Conservation (phyloP, 257 asterid genomes). For the Knoxia roxburghii region DNA sequence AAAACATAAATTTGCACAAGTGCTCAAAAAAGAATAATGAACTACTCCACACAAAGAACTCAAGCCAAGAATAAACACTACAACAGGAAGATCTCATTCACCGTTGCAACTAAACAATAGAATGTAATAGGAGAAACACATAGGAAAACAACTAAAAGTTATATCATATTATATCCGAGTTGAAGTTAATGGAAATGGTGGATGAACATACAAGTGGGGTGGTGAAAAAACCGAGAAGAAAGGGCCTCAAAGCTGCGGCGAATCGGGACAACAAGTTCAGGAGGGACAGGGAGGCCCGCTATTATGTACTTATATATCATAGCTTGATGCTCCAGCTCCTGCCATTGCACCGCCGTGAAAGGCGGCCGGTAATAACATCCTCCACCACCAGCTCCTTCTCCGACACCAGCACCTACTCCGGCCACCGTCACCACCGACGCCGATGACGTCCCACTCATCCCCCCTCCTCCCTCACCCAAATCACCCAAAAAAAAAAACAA, state of each 20-base stretch:
- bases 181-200: conserved; percentile 4
- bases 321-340: conserved; percentile 97
- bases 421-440: conserved; percentile 27
- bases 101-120: not conserved
- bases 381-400: conserved; percentile 49
- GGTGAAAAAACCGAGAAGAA: conserved; percentile 70
- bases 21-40: not conserved
- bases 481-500: conserved; percentile 1
- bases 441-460: conserved; percentile 22
- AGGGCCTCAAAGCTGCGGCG: conserved; percentile 84
- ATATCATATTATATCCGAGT: not conserved
- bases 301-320: conserved; percentile 87
- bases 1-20: not conserved
- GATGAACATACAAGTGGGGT: conserved; percentile 57
- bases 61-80: not conserved
- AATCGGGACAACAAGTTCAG: conserved; percentile 81
- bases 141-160: not conserved
- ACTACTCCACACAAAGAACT: not conserved
- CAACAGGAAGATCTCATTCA: not conserved
- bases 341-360: conserved; percentile 93
- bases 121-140: not conserved
- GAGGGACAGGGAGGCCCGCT: conserved; percentile 87
- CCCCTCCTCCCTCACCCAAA: conserved; percentile 21
- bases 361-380: conserved; percentile 63
- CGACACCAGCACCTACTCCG: conserved; percentile 28